Base-by-base conservation (phyloP, 108 stramenopile species). In the Pseudonitzschia pungens region DNA sequence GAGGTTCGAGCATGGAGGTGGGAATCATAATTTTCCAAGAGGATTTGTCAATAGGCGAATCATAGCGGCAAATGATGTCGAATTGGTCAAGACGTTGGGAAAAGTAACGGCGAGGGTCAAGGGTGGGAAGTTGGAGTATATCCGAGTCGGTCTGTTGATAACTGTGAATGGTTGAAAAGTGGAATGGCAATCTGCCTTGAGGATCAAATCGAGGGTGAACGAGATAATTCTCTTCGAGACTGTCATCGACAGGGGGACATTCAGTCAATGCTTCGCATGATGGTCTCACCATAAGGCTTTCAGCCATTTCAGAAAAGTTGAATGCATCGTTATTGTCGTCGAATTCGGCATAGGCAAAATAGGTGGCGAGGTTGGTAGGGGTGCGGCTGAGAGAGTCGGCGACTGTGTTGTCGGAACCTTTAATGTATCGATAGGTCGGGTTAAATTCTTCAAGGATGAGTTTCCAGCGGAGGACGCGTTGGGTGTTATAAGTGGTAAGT, bases 401-500 rank as follows among this genome's bases (percentile, higher is more conserved):
- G 10, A 48, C 45, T 18, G 18, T 18, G 18, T 48, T 48, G 2
- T 48, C 16, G 45, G 45, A 12, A 11, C 45, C 45, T 48, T 48
- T 18, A 2, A 48, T 48, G 45, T 48, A 48, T 4, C 6, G 18
- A 11, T 18, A 48, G 2, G 22, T 73, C 12, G 81, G 78, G 6
- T 62, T 31, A 44, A 45, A 84, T 78, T 81, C 74, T 70, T 84
- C 80, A 42, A 80, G 42, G 24, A 73, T 57, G 4, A 69, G 71
- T 31, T 76, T 40, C 82, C 82, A 83, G 48, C 78, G 77, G 26
- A 78, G 26, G 5, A 84, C 78, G 14, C 81, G 78, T 74, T 85
- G 79, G 18, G 78, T 74, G 9, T 73, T 68, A 18, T 79, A 52
- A 2, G 42, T 65, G 7, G 45, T 10, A 2, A 48, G 14, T 14